Evolutionary conservation across 768 basidiomycete species (phyloP).

Genomic region (Trametes villosa): DNA sequence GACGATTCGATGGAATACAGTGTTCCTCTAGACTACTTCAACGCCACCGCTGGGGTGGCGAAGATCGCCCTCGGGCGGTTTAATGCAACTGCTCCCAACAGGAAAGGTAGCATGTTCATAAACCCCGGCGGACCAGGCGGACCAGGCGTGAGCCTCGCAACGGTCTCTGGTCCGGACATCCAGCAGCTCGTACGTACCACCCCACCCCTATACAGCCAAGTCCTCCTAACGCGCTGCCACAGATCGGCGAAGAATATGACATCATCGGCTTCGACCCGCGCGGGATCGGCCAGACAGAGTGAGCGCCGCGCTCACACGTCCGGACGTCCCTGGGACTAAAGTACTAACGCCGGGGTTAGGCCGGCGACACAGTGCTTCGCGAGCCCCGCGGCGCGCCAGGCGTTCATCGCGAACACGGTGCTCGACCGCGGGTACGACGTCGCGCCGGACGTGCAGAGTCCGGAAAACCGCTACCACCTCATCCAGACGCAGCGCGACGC

Average conservation of each 20-base stretch:
- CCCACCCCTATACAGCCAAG: no score
- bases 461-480: constrained; percentile 27
- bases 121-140: constrained; percentile 41
- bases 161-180: constrained; percentile 6
- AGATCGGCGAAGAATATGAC: constrained; percentile 34
- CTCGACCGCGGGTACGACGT: constrained; percentile 33
- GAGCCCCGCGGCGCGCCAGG: constrained; percentile 26
- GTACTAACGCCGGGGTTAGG: constrained; percentile 15
- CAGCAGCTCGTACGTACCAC: constrained; percentile 21
- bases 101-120: constrained; percentile 37
- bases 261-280: constrained; percentile 38
- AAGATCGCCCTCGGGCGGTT: constrained; percentile 36
- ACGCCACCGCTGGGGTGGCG: constrained; percentile 33
- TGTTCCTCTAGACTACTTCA: constrained; percentile 39
- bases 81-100: constrained; percentile 29
- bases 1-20: constrained; percentile 23
- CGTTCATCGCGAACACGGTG: constrained; percentile 33
- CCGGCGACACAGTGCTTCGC: constrained; percentile 35
- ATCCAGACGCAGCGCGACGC: constrained; percentile 27
- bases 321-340: neutral
- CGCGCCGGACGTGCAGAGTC: constrained; percentile 27
- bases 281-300: constrained; percentile 39
- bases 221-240: neutral
- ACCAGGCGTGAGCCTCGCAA: constrained; percentile 24
- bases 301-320: neutral